Evolutionary conservation across 164 flowering plant genomes (phyloP), one percentile per base, ranked within the genome.

Genomic region (Brasenia schreberi): DNA sequence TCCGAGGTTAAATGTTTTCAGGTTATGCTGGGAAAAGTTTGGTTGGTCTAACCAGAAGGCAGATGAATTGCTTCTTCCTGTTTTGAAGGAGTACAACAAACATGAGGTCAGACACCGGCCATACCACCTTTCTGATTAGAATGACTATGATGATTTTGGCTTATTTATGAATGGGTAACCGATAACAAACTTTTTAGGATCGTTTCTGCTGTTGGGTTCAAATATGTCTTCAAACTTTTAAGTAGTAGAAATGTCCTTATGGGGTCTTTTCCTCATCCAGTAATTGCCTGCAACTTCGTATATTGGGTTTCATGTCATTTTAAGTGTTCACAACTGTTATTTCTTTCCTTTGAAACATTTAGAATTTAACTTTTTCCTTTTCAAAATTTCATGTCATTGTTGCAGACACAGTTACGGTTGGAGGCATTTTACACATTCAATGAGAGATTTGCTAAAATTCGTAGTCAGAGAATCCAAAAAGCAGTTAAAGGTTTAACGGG

Each of bases 361-460:
- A 23, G 27, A 23, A 23, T 23, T 23, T 23, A 23, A 23, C 27
- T 23, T 23, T 23, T 23, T 2, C 12, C 53, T 45, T 45, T 45
- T 12, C 12, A 45, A 7, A 45, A 45, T 12, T 12, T n/a, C n/a
- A 5, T 17, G 18, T 65, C 44, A 19, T 42, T 74, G 61, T 65
- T 81, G 76, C 70, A 94, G 98, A 91, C 97, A 67, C 98, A 94
- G 80, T 76, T 90, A 67, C 87, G 97, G 63, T 66, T 91, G 80
- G 98, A 94, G 77, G 95, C 96, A 61, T 94, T 94, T 75, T 94
- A 94, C 77, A 78, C 90, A 62, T 94, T 94, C 83, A 94, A 91
- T 71, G 97, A 94, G 78, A 81, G 84, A 77, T 94, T 94, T 89
- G 98, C 97, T 7, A 91, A 91, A 76, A 87, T 94, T 72, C 95